Conservation (phyloP, 2,329 filamentous ascomycete species). For the Pyrenophora teres region DNA sequence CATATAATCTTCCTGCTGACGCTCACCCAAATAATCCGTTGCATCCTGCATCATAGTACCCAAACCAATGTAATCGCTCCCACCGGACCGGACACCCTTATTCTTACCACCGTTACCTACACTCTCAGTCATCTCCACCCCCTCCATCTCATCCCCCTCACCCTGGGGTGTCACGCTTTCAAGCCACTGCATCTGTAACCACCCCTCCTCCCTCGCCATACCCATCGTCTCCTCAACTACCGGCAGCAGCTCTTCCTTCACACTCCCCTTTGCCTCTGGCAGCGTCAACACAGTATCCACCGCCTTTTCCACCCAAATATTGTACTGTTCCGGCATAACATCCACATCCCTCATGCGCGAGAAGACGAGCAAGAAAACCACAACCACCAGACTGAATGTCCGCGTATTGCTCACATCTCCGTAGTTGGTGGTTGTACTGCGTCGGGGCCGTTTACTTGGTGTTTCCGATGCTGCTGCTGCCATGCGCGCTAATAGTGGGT, state of each 20-base stretch:
- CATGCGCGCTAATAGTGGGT: constrained; percentile 45
- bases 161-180: constrained; percentile 56
- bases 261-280: constrained; percentile 55
- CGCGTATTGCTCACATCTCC: constrained; percentile 25
- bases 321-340: constrained; percentile 38
- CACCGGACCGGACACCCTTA: constrained; percentile 50
- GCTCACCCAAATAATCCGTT: constrained; percentile 72
- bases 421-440: constrained; percentile 28
- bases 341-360: constrained; percentile 49
- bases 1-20: constrained; percentile 64
- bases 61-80: constrained; percentile 53
- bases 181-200: constrained; percentile 60
- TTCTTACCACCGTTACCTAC: constrained; percentile 39
- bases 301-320: constrained; percentile 47
- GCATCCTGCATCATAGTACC: constrained; percentile 76
- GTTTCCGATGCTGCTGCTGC: constrained; percentile 37
- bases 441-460: constrained; percentile 56
- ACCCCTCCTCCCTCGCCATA: constrained; percentile 44
- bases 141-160: constrained; percentile 35
- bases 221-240: constrained; percentile 42
- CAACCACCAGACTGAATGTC: constrained; percentile 58
- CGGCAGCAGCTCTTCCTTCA: constrained; percentile 50
- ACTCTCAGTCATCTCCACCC: constrained; percentile 30
- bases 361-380: constrained; percentile 65
- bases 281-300: constrained; percentile 58